phyloP scores from a whole-genome alignment of 495 filamentous ascomycete species.

The Endocarpon pusillum region DNA sequence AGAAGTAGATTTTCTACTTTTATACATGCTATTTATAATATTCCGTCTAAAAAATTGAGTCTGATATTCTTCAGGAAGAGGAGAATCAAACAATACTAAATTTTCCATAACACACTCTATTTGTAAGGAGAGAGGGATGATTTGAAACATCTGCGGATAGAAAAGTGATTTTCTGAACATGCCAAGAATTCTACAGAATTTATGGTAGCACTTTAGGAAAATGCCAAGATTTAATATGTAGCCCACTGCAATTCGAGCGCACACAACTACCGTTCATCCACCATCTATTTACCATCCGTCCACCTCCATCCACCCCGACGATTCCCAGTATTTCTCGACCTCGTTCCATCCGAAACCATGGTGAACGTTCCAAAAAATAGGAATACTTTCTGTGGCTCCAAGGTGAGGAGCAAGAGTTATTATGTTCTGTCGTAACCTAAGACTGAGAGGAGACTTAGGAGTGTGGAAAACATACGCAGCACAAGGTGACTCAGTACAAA shows the following conservation, averaged over 20 bases:
- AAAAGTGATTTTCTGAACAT: neutral
- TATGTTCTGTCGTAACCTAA: slow-evolving; percentile 20
- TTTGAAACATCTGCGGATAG: too few relatives aligned
- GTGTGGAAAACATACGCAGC: slow-evolving; percentile 86
- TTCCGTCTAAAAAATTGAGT: neutral
- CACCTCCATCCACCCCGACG: too few relatives aligned
- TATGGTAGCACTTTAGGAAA: neutral
- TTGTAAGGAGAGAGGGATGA: too few relatives aligned
- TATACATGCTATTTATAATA: neutral
- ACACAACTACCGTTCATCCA: too few relatives aligned
- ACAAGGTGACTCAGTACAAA: slow-evolving; percentile 97
- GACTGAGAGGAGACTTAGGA: too few relatives aligned
- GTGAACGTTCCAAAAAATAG: slow-evolving; percentile 85
- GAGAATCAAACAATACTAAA: too few relatives aligned
- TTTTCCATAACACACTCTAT: too few relatives aligned
- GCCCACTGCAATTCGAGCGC: too few relatives aligned
- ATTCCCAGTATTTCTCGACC: neutral
- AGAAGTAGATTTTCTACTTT: neutral
- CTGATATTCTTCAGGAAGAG: too few relatives aligned
- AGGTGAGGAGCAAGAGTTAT: too few relatives aligned
- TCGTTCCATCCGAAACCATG: slow-evolving; percentile 34
- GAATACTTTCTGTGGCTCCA: slow-evolving; percentile 89
- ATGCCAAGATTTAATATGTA: neutral
- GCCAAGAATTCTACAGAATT: too few relatives aligned
- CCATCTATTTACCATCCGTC: too few relatives aligned